Percentiles rank a stretch among this genome's conserved stretches.
Conservation (phyloP, 2,329 filamentous ascomycete species). For the Colletotrichum incanum region DNA sequence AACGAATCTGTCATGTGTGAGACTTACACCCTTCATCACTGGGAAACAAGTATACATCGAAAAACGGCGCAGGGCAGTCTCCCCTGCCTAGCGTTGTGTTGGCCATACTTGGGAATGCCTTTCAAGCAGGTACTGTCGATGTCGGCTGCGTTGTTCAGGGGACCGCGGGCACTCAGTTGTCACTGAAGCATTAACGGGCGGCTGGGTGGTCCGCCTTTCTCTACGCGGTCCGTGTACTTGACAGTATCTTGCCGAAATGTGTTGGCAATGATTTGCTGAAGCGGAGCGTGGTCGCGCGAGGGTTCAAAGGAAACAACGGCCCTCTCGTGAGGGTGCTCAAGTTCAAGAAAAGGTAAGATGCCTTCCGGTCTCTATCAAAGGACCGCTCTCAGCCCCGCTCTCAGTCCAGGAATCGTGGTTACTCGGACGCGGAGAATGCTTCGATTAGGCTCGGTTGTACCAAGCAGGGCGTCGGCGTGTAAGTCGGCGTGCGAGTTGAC, state of each 20-base stretch:
- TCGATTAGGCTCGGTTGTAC: background rate
- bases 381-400: slow-evolving; percentile 37
- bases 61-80: slow-evolving; percentile 78
- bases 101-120: slow-evolving; percentile 17
- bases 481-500: slow-evolving; percentile 29
- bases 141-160: background rate
- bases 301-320: background rate
- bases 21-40: slow-evolving; percentile 76
- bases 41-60: slow-evolving; percentile 74
- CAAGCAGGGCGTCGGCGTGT: slow-evolving; percentile 11
- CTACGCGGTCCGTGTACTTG: slow-evolving; percentile 1
- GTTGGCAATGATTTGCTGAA: background rate
- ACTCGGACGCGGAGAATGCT: slow-evolving; percentile 6
- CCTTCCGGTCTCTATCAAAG: background rate
- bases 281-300: background rate
- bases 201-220: background rate
- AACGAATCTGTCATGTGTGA: background rate
- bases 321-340: slow-evolving; percentile 1
- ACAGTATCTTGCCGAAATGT: background rate
- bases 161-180: background rate
- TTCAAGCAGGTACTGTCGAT: background rate
- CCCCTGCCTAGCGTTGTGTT: slow-evolving; percentile 6
- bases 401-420: slow-evolving; percentile 18
- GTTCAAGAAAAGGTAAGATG: background rate
- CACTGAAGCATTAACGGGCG: background rate